Evolutionary conservation across 768 basidiomycete genomes (phyloP), one percentile per base, ranked within the genome.

Genomic region (Tubosaeta sp.): DNA sequence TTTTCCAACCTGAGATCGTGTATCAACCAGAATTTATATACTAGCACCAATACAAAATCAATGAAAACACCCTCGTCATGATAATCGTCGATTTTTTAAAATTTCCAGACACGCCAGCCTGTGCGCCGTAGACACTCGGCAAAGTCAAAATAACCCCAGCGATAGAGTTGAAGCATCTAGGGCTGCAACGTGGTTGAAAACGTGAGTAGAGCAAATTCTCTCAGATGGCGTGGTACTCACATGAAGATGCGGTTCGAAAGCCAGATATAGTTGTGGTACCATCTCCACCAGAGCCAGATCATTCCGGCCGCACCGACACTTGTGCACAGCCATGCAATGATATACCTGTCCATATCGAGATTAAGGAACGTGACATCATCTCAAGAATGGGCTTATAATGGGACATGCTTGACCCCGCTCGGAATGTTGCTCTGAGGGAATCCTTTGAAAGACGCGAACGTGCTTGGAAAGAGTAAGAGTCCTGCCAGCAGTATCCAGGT

Each of bases 401-500:
- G 71, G 6, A 79, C 46, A 48, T 76, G 60, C 21, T 74, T 68
- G 44, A 82, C 62, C 7, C 68, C 61, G 29, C 59, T 56, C 35
- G 79, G 53, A 41, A 76, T 59, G 12, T 59, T 44, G 21, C 63
- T 63, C 41, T 67, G 65, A 6, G 75, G 54, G 10, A 67, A 69
- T 47, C 63, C 52, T 16, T 57, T 35, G 65, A 76, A 70, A 47
- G 75, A 81, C 10, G 76, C 71, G 62, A 84, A 84, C 7, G 82
- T 83, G 44, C 80, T 78, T 2, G 82, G 82, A 54, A 84, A 81
- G 25, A 84, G 69, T 16, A 84, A 67, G 59, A 84, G 83, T 8
- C 82, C 82, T 8, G 81, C 82, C 19, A 84, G 68, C 47, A 83
- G 58, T 49, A 84, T 74, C 82, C 82, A 84, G 10, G 78, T 82